These are phyloP conservation scores for Pulveroboletus sp. DNA, from an alignment of 768 basidiomycete species.

Conservation along the genomic window DNA sequence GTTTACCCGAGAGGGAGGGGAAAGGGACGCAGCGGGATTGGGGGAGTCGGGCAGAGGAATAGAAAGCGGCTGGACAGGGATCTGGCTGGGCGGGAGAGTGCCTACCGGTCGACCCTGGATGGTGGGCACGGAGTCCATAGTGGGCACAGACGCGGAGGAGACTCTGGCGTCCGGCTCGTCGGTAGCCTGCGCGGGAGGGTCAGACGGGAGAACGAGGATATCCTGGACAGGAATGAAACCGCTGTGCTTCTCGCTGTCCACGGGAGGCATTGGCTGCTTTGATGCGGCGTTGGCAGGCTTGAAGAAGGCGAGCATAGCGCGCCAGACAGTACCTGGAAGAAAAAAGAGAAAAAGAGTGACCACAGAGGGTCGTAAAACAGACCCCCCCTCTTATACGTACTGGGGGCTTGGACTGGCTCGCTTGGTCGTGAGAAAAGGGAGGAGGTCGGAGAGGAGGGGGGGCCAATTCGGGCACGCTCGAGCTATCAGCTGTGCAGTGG, in stretches of 20 bases:
- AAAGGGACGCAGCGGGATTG: constrained; percentile 14
- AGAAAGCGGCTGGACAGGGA: constrained; percentile 1
- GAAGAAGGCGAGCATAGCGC: constrained; percentile 25
- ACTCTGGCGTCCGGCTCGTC: constrained; percentile 7
- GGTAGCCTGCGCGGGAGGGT: neutral
- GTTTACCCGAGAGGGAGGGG: constrained; percentile 11
- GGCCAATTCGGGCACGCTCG: neutral
- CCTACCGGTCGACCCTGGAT: constrained; percentile 13
- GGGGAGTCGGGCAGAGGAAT: constrained; percentile 19
- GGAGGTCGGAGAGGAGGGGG: neutral
- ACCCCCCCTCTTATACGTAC: constrained; percentile 27
- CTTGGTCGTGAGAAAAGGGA: constrained; percentile 28
- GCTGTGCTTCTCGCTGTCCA: neutral
- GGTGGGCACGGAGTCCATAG: constrained; percentile 23
- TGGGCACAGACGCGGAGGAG: constrained; percentile 18
- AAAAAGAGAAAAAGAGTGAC: neutral
- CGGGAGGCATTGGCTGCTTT: constrained; percentile 7
- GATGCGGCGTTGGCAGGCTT: constrained; percentile 10
- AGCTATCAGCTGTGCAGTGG: neutral
- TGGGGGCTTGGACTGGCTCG: constrained; percentile 3
- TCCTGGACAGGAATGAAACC: constrained; percentile 1
- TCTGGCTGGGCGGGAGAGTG: neutral
- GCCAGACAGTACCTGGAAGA: neutral
- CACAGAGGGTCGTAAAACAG: constrained; percentile 1
- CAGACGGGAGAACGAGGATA: neutral